A percentile compares a stretch with the other conserved stretches of the same genome.
These are phyloP conservation scores for Parietaria judaica DNA, from an alignment of 306 rosid species.

Conservation along the genomic window DNA sequence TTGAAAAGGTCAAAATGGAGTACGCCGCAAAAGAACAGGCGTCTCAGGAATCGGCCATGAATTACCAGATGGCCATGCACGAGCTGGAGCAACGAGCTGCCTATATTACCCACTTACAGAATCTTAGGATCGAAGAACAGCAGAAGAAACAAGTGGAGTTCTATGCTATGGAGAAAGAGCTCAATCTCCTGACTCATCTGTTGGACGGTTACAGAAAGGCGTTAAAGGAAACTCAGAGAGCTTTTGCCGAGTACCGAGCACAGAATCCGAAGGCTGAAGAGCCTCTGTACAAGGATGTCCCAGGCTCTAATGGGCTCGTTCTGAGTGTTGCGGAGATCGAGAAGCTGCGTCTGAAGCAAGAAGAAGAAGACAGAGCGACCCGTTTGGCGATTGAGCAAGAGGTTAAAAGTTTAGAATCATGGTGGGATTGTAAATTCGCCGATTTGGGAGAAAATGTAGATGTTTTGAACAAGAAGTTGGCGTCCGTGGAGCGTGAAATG, in stretches of 20 bases:
- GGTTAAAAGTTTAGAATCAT: slow-evolving; percentile 42
- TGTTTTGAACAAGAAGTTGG: slow-evolving; percentile 34
- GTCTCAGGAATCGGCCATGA: slow-evolving; percentile 33
- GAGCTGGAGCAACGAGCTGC: slow-evolving; percentile 64
- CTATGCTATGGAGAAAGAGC: slow-evolving; percentile 67
- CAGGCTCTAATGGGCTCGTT: slow-evolving; percentile 87
- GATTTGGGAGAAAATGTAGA: slow-evolving; percentile 27
- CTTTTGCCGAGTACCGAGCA: slow-evolving; percentile 61
- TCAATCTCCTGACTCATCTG: slow-evolving; percentile 54
- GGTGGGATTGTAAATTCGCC: slow-evolving; percentile 34
- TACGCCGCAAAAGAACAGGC: slow-evolving; percentile 53
- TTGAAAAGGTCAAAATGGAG: slow-evolving; percentile 62
- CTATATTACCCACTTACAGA: slow-evolving; percentile 49
- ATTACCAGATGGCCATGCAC: slow-evolving; percentile 46
- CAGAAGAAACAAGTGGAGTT: slow-evolving; percentile 57
- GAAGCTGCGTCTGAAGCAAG: slow-evolving; percentile 57
- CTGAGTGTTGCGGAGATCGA: slow-evolving; percentile 71
- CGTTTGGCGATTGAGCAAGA: slow-evolving; percentile 35
- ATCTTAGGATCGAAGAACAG: slow-evolving; percentile 53
- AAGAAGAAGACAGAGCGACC: slow-evolving; percentile 60
- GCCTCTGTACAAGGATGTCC: slow-evolving; percentile 82
- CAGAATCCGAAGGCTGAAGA: slow-evolving; percentile 61
- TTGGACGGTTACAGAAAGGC: slow-evolving; percentile 79
- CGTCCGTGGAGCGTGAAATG: slow-evolving; percentile 34
- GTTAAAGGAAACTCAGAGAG: slow-evolving; percentile 54